These are phyloP conservation scores for Neurospora sp. DNA, from an alignment of 495 filamentous ascomycete species.

Conservation along the genomic window DNA sequence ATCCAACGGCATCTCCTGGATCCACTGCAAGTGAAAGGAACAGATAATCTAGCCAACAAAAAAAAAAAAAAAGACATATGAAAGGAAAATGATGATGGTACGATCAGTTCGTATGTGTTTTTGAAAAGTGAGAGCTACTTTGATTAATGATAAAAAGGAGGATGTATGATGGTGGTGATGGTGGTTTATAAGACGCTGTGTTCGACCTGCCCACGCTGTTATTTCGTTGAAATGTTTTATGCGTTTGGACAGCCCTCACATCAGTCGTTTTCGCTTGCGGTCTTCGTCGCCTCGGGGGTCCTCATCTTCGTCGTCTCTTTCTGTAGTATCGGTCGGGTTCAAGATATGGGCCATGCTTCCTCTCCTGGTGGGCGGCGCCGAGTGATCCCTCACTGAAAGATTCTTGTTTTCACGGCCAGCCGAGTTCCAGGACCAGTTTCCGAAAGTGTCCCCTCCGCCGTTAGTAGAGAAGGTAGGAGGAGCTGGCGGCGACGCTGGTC, in stretches of 20 bases:
- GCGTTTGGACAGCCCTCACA: slow-evolving; percentile 15
- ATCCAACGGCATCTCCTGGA: background rate
- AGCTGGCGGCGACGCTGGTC: slow-evolving; percentile 61
- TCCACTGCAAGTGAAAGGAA: background rate
- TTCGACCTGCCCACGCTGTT: background rate
- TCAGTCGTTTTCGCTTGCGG: slow-evolving; percentile 69
- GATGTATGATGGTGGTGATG: background rate
- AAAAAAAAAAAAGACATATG: background rate
- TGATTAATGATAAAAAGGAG: background rate
- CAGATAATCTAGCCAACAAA: background rate
- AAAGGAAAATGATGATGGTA: background rate
- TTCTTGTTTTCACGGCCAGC: slow-evolving; percentile 33
- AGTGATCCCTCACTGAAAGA: slow-evolving; percentile 39
- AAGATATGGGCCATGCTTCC: slow-evolving; percentile 57
- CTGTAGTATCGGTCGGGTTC: slow-evolving; percentile 52
- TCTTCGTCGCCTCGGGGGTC: slow-evolving; percentile 45
- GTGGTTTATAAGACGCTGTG: background rate
- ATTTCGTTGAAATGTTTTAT: background rate
- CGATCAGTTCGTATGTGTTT: background rate
- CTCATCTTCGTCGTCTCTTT: slow-evolving; percentile 34
- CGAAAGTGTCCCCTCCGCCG: slow-evolving; percentile 36
- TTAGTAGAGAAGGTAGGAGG: slow-evolving; percentile 31
- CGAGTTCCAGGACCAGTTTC: slow-evolving; percentile 45
- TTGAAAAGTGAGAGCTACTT: background rate
- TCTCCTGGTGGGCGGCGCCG: slow-evolving; percentile 45